Base-by-base conservation (phyloP, 2,329 filamentous ascomycete genomes). In the Colletotrichum tofieldiae region DNA sequence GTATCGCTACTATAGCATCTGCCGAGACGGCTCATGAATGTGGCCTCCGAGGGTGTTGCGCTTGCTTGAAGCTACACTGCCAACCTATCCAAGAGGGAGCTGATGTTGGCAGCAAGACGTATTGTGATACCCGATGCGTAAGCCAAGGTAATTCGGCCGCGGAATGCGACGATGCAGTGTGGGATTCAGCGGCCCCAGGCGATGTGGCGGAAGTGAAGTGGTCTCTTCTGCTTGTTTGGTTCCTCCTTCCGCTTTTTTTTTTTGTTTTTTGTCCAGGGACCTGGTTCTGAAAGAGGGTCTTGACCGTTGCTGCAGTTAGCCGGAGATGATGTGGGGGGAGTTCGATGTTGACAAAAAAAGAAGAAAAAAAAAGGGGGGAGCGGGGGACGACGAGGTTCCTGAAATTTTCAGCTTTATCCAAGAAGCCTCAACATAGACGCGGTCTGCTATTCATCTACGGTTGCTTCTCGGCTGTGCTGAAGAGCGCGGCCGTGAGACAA, bases 271-370 rank as follows among this genome's bases (percentile, higher is more conserved):
- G 61, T 49, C 60, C 23, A 65, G 59, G 67, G 20, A 18, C 71
- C 61, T 58, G 58, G 49, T 67, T 41, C 47, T 23, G 49, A 62
- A 71, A 64, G 70, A 72, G 70, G 65, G 65, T 70, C 70, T 65
- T 65, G 45, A 26, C 65, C 59, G 54, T 65, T 72, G 45, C 65
- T 60, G 59, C 70, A 65, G 59, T 59, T 72, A 47, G 47, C 58
- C 71, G 67, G 71, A 73, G 71, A 73, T 73, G 67, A 73, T 73
- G 70, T 66, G 67, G 67, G 45, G 9, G n/a, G 35, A n/a, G 56
- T 51, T 43, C 32, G 55, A 60, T 52, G 32, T 47, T 54, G 55
- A 37, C 23, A 18, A 59, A 49, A 43, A 23, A 54, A 35, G 23
- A 26, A 26, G 23, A 5, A 6, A n/a, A 6, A n/a, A 35, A n/a